Conservation (phyloP, 495 filamentous ascomycete species). For the Aspergillus kassunensis region DNA sequence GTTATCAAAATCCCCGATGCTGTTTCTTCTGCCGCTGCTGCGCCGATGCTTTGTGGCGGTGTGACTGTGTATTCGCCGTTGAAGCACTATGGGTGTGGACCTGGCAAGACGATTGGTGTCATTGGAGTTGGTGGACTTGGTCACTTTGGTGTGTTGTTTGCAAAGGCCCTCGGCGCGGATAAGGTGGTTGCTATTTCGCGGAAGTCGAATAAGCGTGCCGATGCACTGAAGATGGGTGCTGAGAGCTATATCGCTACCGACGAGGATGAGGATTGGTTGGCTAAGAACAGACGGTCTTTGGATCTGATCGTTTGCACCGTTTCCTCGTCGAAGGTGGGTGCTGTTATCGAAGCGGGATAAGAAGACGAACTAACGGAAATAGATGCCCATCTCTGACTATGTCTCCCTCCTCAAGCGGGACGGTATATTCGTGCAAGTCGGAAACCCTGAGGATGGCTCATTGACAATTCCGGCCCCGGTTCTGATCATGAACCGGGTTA, state of each 20-base stretch:
- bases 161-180: slow-evolving; percentile 67
- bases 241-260: slow-evolving; percentile 77
- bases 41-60: slow-evolving; percentile 84
- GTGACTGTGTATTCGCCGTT: slow-evolving; percentile 75
- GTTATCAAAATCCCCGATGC: slow-evolving; percentile 73
- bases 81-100: slow-evolving; percentile 66
- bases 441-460: slow-evolving; percentile 62
- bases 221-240: slow-evolving; percentile 58
- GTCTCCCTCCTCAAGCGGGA: slow-evolving; percentile 62
- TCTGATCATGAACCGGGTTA: slow-evolving; percentile 56
- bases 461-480: slow-evolving; percentile 57
- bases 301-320: slow-evolving; percentile 85
- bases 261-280: slow-evolving; percentile 71
- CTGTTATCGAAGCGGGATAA: background rate
- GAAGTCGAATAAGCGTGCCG: slow-evolving; percentile 58
- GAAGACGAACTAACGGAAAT: background rate
- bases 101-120: slow-evolving; percentile 79
- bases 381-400: slow-evolving; percentile 72
- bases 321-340: slow-evolving; percentile 49
- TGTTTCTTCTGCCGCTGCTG: slow-evolving; percentile 55
- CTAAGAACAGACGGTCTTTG: slow-evolving; percentile 59
- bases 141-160: slow-evolving; percentile 60
- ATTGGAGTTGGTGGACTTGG: slow-evolving; percentile 82
- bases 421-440: slow-evolving; percentile 77
- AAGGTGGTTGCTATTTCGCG: slow-evolving; percentile 78